These are phyloP conservation scores for Secale cereale DNA, from an alignment of 176 grass and related monocot genomes.

Conservation along the genomic window DNA sequence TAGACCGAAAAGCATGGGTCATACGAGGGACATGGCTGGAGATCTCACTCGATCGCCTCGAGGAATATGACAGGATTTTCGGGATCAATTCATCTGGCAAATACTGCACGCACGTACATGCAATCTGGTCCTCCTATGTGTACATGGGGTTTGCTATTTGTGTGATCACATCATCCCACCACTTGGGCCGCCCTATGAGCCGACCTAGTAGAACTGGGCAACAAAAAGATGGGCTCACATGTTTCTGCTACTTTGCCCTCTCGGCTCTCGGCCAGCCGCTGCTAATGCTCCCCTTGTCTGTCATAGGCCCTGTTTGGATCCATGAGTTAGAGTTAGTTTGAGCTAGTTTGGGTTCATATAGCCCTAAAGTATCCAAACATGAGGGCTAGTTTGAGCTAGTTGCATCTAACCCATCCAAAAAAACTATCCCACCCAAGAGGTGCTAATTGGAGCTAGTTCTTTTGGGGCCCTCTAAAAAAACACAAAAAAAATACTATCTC, in stretches of 20 bases:
- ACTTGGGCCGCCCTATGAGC: neutral
- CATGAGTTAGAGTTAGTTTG: too few relatives aligned
- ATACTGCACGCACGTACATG: neutral
- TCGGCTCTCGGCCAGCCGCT: neutral
- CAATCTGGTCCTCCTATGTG: neutral
- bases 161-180: neutral
- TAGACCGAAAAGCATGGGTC: neutral
- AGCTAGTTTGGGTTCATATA: too few relatives aligned
- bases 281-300: neutral
- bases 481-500: too few relatives aligned
- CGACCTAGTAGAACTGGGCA: neutral
- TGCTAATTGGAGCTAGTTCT: too few relatives aligned
- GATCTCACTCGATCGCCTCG: neutral
- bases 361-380: too few relatives aligned
- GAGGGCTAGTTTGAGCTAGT: too few relatives aligned
- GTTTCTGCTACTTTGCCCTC: conserved; percentile 3
- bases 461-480: too few relatives aligned
- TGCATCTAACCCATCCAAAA: too few relatives aligned
- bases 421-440: too few relatives aligned
- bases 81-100: neutral
- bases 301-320: too few relatives aligned
- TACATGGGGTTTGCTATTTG: neutral
- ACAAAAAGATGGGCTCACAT: conserved; percentile 17
- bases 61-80: too few relatives aligned
- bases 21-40: neutral